Evolutionary conservation across 305 asterid species (phyloP).

Genomic region (Fraxinus ornus): DNA sequence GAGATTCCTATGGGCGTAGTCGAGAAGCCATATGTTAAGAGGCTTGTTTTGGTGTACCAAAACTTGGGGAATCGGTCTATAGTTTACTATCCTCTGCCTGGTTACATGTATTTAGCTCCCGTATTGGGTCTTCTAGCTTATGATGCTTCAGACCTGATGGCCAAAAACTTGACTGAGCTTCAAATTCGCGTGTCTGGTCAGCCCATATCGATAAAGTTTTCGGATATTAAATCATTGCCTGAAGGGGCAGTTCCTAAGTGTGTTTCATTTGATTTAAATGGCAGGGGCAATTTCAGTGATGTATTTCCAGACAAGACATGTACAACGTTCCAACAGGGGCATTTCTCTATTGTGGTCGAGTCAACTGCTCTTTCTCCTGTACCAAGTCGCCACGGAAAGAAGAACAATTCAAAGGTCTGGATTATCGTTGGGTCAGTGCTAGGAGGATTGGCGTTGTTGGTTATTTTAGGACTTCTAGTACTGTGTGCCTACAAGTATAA

Average conservation of each 20-base stretch:
- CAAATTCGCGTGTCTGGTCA: constrained; percentile 36
- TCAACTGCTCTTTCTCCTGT: constrained; percentile 40
- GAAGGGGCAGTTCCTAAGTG: constrained; percentile 47
- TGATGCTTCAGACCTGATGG: constrained; percentile 47
- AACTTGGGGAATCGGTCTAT: constrained; percentile 57
- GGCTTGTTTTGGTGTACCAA: constrained; percentile 69
- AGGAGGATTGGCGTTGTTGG: constrained; percentile 49
- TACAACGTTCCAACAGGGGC: constrained; percentile 55
- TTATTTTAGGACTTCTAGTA: constrained; percentile 31
- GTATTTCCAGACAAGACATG: constrained; percentile 44
- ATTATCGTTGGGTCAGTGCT: constrained; percentile 43
- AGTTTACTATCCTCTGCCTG: constrained; percentile 38
- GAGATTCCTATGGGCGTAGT: constrained; percentile 46
- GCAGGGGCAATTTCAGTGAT: constrained; percentile 44
- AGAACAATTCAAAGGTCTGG: constrained; percentile 35
- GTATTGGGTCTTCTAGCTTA: constrained; percentile 61
- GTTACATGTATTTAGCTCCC: constrained; percentile 50
- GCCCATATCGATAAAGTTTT: constrained; percentile 57
- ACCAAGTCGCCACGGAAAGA: constrained; percentile 12
- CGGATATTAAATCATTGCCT: constrained; percentile 28
- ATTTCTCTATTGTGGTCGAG: constrained; percentile 63
- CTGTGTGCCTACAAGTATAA: constrained; percentile 41
- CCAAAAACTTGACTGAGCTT: constrained; percentile 42
- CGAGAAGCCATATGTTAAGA: constrained; percentile 53
- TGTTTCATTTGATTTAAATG: constrained; percentile 44